phyloP scores from a whole-genome alignment of 2,329 filamentous ascomycete genomes.

The Orbilia oligospora region DNA sequence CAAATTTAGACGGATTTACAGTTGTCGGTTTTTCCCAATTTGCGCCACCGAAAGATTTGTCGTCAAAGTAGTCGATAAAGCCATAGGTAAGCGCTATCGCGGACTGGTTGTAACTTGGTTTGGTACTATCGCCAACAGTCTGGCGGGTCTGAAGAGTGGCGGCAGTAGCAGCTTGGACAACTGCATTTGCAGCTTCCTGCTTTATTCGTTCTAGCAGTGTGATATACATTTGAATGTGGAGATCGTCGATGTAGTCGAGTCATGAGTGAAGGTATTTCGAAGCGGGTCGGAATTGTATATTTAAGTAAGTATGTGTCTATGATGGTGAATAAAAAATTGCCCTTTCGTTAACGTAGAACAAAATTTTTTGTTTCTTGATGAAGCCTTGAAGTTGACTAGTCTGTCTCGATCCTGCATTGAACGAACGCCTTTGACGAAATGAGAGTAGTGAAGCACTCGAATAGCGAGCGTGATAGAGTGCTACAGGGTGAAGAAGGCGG shows the following conservation, averaged over 20 bases:
- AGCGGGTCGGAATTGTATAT: conserved; percentile 34
- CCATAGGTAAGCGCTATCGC: conserved; percentile 56
- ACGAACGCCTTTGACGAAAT: conserved; percentile 47
- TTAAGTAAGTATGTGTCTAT: conserved; percentile 20
- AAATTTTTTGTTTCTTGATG: conserved; percentile 15
- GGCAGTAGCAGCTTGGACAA: conserved; percentile 32
- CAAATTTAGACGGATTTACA: conserved; percentile 57
- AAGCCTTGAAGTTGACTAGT: conserved; percentile 48
- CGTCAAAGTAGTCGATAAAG: conserved; percentile 59
- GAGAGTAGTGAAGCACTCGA: conserved; percentile 51
- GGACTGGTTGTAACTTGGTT: conserved; percentile 34
- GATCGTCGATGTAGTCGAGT: conserved; percentile 36
- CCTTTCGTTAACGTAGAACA: conserved; percentile 32
- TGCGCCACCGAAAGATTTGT: conserved; percentile 45
- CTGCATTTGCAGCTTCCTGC: conserved; percentile 45
- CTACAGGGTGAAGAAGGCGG: conserved; percentile 52
- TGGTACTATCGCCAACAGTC: neutral
- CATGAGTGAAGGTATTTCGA: conserved; percentile 39
- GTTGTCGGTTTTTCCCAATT: conserved; percentile 39
- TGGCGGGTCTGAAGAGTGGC: conserved; percentile 5
- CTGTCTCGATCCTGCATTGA: conserved; percentile 24
- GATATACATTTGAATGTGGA: conserved; percentile 37
- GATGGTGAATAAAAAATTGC: conserved; percentile 17
- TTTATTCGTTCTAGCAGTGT: conserved; percentile 37
- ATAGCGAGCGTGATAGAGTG: conserved; percentile 59